A percentile compares a stretch with the other conserved stretches of the same genome.
phyloP scores from a whole-genome alignment of 441 rosid species.

The Syzygium malaccense region DNA sequence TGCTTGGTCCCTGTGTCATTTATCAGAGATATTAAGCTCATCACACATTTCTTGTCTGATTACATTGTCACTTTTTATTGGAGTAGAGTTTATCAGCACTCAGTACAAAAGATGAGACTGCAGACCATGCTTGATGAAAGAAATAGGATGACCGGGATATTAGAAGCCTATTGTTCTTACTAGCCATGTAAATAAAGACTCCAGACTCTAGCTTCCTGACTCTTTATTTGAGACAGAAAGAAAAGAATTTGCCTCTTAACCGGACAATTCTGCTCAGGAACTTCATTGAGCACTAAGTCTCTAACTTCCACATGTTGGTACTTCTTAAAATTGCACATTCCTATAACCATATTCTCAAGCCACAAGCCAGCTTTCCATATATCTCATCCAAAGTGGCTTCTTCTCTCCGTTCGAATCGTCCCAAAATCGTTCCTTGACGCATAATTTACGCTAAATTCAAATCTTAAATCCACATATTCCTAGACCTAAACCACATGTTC shows the following conservation, averaged over 20 bases:
- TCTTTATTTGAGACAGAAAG: not conserved
- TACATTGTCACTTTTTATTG: not conserved
- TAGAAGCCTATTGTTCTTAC: not conserved
- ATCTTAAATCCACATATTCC: not conserved
- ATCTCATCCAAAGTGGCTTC: not conserved
- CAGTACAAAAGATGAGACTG: not conserved
- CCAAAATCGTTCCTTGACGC: not conserved
- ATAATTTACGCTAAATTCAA: not conserved
- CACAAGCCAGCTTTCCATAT: not conserved
- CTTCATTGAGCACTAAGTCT: not conserved
- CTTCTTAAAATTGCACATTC: not conserved
- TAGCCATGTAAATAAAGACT: not conserved
- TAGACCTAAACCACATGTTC: not conserved
- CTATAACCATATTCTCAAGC: not conserved
- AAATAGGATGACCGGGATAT: not conserved
- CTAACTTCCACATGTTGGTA: not conserved
- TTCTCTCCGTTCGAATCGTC: not conserved
- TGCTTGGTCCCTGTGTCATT: constrained; percentile 44
- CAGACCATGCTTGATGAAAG: not conserved
- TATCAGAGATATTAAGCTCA: not conserved
- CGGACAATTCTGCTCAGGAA: not conserved
- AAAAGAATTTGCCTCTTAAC: not conserved
- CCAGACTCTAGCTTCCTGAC: not conserved
- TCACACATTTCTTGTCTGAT: not conserved
- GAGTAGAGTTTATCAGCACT: not conserved